Percentiles rank a stretch among this genome's conserved stretches.
These are phyloP conservation scores for Aphanomyces astaci DNA, from an alignment of 352 stramenopile species.

Conservation along the genomic window DNA sequence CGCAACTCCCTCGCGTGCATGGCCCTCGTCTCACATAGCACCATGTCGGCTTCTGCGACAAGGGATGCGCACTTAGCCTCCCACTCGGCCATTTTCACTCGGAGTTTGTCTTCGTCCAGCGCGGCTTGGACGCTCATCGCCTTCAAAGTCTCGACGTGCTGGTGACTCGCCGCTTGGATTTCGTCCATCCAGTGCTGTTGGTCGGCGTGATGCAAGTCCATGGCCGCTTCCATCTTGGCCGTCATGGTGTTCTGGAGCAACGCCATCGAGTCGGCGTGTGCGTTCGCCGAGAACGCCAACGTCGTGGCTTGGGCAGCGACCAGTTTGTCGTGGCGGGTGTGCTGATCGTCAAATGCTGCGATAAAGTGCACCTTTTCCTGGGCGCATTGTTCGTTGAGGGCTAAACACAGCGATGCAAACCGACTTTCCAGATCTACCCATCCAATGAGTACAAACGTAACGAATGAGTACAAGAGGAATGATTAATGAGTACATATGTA, in stretches of 20 bases:
- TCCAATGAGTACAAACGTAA: neutral
- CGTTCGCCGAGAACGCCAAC: neutral
- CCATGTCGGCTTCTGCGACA: conserved; percentile 7
- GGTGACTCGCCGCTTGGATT: neutral
- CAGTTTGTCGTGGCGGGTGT: neutral
- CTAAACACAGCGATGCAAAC: conserved; percentile 14
- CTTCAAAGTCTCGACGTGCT: neutral
- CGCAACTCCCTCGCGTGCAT: conserved; percentile 16
- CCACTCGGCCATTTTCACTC: conserved; percentile 19
- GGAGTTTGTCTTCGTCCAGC: conserved; percentile 9
- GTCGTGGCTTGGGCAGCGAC: neutral
- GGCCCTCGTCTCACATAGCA: conserved; percentile 15
- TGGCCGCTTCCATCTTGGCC: neutral
- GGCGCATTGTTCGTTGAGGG: conserved; percentile 12
- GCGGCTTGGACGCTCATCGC: neutral
- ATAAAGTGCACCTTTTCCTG: conserved; percentile 6
- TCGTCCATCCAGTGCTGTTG: conserved; percentile 2
- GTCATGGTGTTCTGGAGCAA: neutral
- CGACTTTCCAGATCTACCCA: neutral
- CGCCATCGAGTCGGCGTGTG: neutral
- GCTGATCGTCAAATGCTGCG: neutral
- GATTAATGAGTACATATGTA: no score
- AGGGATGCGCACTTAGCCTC: conserved; percentile 13
- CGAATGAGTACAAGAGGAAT: no score
- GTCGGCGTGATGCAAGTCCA: neutral